Base-by-base conservation (phyloP, 2,329 filamentous ascomycete genomes). In the Ophiostoma ulmi region DNA sequence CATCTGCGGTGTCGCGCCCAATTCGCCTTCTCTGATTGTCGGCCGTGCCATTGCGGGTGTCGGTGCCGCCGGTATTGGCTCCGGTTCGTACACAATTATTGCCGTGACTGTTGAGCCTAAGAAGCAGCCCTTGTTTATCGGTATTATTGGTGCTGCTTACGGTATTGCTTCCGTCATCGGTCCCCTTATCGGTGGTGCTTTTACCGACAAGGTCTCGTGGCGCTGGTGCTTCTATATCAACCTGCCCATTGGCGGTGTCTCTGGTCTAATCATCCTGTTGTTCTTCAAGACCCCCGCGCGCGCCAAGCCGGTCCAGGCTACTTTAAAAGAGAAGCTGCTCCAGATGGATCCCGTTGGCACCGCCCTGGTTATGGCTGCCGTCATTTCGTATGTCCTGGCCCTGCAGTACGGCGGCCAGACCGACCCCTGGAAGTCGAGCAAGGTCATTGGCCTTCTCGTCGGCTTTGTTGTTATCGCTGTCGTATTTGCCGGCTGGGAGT, bases 31-130 rank as follows among this genome's bases (percentile, higher is more conserved):
- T 67, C 81, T 85, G 38, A 84, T 86, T 71, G 81, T 82, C 74
- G 85, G 84, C 69, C 83, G 84, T 68, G 84, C 84, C 70, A 83
- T 85, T 44, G 80, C 82, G 13, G 80, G 80, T 55, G 78, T 85
- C 36, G 79, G 80, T 1, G 82, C 82, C 7, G 82, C 85, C 17
- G 86, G 83, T 14, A 71, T 75, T 31, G 70, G 70, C 55, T 73
- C 74, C 22, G 82, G 82, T 0, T 77, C 78, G 8, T 80, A 83
- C 76, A 82, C 78, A 7, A 80, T 83, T 69, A 80, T 83, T 72
- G 73, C 72, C 31, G 80, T 77, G 48, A 70, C 75, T 17, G 78
- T 76, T 1, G 31, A 41, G 39, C 75, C 76, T 11, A 68, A 68
- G 52, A 67, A 72, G 68, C 73, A 75, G 5, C 74, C 75, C 20